Evolutionary conservation across 192 early-diverging fungal genomes (phyloP).

Genomic region (Podila epicladia): DNA sequence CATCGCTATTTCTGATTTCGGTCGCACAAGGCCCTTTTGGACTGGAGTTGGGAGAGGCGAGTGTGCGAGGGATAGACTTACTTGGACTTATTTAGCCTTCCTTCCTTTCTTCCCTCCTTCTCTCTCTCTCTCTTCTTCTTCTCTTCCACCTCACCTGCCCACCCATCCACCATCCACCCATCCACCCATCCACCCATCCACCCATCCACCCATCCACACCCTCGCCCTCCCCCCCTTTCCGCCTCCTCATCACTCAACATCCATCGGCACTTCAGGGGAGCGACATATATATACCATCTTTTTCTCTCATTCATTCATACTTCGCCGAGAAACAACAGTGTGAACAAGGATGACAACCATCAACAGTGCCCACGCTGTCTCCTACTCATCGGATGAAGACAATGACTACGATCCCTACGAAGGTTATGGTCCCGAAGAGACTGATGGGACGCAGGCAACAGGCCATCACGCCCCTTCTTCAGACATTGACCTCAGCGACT

Average conservation of each 20-base stretch:
- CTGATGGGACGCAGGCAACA: background rate
- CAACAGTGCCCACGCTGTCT: slow-evolving; percentile 2
- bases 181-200: background rate
- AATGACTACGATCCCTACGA: slow-evolving; percentile 30
- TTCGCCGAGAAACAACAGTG: background rate
- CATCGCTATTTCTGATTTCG: background rate
- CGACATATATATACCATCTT: background rate
- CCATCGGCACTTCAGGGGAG: background rate
- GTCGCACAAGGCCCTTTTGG: background rate
- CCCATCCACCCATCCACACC: background rate
- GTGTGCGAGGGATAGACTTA: background rate
- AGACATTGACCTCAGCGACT: background rate
- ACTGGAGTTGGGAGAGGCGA: background rate
- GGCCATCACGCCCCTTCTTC: background rate
- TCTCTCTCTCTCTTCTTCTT: background rate
- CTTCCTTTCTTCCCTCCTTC: background rate
- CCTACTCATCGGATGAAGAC: slow-evolving; percentile 25
- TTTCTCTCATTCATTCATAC: background rate
- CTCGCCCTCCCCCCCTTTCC: background rate
- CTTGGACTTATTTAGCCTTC: background rate
- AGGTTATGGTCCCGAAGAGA: slow-evolving; percentile 17
- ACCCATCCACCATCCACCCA: background rate
- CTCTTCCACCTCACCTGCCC: background rate
- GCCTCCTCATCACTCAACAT: background rate
- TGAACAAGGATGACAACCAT: slow-evolving; percentile 22